A percentile compares a stretch with the other conserved stretches of the same genome.
Evolutionary conservation across 495 filamentous ascomycete species (phyloP).

Genomic region (Jackrogersella minutella): DNA sequence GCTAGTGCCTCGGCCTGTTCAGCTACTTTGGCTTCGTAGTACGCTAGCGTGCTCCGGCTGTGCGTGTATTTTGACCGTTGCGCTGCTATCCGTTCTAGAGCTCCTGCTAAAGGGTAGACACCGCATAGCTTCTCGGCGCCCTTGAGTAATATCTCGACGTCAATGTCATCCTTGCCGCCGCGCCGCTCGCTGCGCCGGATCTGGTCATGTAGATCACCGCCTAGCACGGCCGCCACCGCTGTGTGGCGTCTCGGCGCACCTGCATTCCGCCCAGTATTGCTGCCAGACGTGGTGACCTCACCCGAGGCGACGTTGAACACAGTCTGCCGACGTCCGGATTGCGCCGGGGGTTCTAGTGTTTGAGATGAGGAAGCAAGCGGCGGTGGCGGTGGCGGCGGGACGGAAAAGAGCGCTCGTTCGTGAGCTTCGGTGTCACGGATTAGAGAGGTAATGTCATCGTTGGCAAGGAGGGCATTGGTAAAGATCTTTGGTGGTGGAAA

Average conservation of each 20-base stretch:
- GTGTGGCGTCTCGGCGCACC: constrained; percentile 75
- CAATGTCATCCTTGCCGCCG: constrained; percentile 69
- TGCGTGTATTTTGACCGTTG: constrained; percentile 76
- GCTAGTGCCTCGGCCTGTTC: constrained; percentile 79
- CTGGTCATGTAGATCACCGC: constrained; percentile 84
- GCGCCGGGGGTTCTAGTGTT: constrained; percentile 43
- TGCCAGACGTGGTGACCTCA: constrained; percentile 61
- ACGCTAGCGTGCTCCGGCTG: constrained; percentile 74
- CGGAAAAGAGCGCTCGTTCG: constrained; percentile 93
- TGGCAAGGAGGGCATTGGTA: constrained; percentile 87
- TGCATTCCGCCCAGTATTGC: constrained; percentile 47
- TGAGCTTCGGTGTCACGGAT: constrained; percentile 96
- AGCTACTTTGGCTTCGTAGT: constrained; percentile 80
- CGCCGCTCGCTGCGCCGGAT: constrained; percentile 67
- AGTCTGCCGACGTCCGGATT: constrained; percentile 56
- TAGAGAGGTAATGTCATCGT: constrained; percentile 89
- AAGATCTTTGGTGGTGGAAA: constrained; percentile 95
- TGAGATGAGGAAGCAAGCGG: constrained; percentile 52
- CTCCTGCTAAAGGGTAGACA: constrained; percentile 87
- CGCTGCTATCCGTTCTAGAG: constrained; percentile 76
- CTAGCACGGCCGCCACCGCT: constrained; percentile 88
- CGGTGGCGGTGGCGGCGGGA: constrained; percentile 74
- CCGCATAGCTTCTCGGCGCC: constrained; percentile 90
- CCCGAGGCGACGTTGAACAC: constrained; percentile 64
- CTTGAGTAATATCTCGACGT: constrained; percentile 83